Base-by-base conservation (phyloP, 1,139 yeast genomes). In the Lodderomyces metapsilosis region DNA sequence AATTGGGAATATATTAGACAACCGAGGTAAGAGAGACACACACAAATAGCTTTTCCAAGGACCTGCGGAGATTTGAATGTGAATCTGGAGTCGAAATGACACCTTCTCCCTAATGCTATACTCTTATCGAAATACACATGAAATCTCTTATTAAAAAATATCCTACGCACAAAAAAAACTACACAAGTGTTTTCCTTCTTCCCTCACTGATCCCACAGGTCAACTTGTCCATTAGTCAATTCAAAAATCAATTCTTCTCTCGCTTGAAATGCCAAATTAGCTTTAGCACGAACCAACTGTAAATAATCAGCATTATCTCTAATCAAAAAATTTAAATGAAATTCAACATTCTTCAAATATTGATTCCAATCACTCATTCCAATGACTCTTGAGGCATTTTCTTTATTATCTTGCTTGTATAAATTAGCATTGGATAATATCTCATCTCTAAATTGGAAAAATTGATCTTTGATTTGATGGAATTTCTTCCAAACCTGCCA, bases 251-350 rank as follows among this genome's bases (percentile, higher is more conserved):
- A 51, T 12, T 64, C 71, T 58, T 85, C 91, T 51, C 94, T 78
- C 46, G 70, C 66, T 63, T 88, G 96, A 60, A 86, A 84, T 13
- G 84, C 84, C 35, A 86, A 64, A 56, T 89, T 91, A 15, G 95
- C 95, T 58, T 82, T 78, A 11, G 95, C 91, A 54, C 96, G 75
- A 44, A 84, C 70, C 40, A 87, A 76, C 44, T 82, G 80, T 51
- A 88, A 66, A 57, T 81, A 84, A 48, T 83, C 84, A 23, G 82
- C 85, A 43, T 84, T 79, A 57, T 89, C 96, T 46, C 80, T 75
- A 25, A 79, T 65, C 43, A 88, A 60, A 31, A 80, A 68, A 40
- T 74, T 71, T 38, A 87, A 66, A 44, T 88, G 86, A 49, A 71
- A 68, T 51, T 81, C 82, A 16, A 85, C 71, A 44, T 79, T 82